Percentiles rank a stretch among this genome's conserved stretches.
These are phyloP conservation scores for Agaricus sinodeliciosus DNA, from an alignment of 768 basidiomycete species.

Conservation along the genomic window DNA sequence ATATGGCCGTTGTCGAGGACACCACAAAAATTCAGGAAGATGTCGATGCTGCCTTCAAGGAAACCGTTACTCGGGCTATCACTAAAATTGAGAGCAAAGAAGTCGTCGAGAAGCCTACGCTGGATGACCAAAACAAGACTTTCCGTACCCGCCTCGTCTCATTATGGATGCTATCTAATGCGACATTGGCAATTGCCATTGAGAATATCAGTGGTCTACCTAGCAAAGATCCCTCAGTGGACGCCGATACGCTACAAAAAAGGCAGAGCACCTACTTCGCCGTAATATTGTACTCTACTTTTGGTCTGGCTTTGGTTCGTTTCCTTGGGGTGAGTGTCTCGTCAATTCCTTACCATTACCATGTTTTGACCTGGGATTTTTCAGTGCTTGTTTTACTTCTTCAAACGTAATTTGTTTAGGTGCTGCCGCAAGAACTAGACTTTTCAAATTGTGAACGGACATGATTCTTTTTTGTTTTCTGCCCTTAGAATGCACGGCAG, in stretches of 20 bases:
- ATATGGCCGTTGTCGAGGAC: constrained; percentile 79
- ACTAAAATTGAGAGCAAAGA: constrained; percentile 67
- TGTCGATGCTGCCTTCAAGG: constrained; percentile 86
- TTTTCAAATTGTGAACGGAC: constrained; percentile 2
- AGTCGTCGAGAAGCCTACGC: constrained; percentile 66
- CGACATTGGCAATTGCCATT: constrained; percentile 64
- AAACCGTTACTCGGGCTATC: constrained; percentile 83
- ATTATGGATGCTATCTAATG: constrained; percentile 73
- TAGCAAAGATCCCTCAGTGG: constrained; percentile 22
- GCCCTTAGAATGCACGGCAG: background rate
- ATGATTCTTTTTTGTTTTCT: background rate
- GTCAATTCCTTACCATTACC: background rate
- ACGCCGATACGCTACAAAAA: constrained; percentile 32
- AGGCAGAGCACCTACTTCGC: constrained; percentile 61
- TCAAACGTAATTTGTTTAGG: constrained; percentile 78
- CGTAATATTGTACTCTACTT: constrained; percentile 77
- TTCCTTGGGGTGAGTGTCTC: constrained; percentile 61
- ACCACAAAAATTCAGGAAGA: constrained; percentile 79
- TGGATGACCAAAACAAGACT: constrained; percentile 88
- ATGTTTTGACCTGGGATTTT: background rate
- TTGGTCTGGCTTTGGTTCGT: constrained; percentile 62
- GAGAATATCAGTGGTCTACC: constrained; percentile 67
- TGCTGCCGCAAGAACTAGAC: constrained; percentile 67
- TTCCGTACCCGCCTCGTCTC: constrained; percentile 88
- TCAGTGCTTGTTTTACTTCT: constrained; percentile 78